Conservation (phyloP, 1,284 basidiomycete genomes). For the Rhodotorula sp. region DNA sequence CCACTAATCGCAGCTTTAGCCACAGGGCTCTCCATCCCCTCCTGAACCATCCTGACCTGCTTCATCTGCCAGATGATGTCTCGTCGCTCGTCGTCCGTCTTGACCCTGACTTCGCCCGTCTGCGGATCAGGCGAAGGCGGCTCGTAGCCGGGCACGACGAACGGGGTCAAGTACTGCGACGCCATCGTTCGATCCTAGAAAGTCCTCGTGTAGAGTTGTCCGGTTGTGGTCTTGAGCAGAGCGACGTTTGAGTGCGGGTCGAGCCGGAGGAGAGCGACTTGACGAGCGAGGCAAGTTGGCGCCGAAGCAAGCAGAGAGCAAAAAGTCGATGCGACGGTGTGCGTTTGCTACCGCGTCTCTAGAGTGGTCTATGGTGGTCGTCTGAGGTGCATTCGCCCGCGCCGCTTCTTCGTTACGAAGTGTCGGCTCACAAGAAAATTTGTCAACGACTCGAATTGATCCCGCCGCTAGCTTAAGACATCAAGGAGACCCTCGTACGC, state of each 20-base stretch:
- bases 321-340: too few relatives aligned
- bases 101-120: conserved; percentile 29
- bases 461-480: too few relatives aligned
- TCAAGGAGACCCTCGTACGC: too few relatives aligned
- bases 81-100: conserved; percentile 38
- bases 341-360: too few relatives aligned
- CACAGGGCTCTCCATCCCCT: conserved; percentile 43
- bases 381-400: too few relatives aligned
- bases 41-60: conserved; percentile 42
- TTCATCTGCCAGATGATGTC: conserved; percentile 43
- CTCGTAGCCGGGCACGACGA: conserved; percentile 45
- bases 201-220: background rate
- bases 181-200: background rate
- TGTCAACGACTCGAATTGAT: too few relatives aligned
- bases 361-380: too few relatives aligned
- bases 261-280: background rate
- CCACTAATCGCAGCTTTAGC: conserved; percentile 42
- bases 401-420: too few relatives aligned
- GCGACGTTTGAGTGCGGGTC: background rate
- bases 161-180: conserved; percentile 32
- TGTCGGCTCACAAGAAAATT: too few relatives aligned
- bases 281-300: background rate
- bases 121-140: conserved; percentile 27
- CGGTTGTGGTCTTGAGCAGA: too few relatives aligned
- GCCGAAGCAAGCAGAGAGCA: background rate